Evolutionary conservation across 257 asterid species (phyloP).

Genomic region (Solanum pennellii): DNA sequence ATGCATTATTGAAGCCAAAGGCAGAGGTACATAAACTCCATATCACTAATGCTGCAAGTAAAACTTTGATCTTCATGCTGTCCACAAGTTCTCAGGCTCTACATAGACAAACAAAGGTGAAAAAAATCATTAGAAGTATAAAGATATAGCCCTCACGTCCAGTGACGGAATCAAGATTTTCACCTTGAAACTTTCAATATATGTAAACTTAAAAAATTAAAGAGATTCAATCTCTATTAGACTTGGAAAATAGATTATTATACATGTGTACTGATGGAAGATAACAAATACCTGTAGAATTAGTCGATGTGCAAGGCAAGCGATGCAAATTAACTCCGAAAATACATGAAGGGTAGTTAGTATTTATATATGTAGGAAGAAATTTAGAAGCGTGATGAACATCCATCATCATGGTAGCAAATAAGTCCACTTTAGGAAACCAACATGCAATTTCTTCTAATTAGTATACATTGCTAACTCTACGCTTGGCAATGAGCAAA

Average conservation of each 20-base stretch:
- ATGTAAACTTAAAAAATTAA: not conserved
- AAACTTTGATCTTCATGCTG: not conserved
- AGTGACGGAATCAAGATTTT: not conserved
- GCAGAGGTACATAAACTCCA: not conserved
- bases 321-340: not conserved
- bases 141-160: not conserved
- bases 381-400: not conserved
- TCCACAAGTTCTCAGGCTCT: not conserved
- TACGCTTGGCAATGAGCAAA: not conserved
- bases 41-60: not conserved
- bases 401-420: not conserved
- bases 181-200: not conserved
- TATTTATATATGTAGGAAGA: not conserved
- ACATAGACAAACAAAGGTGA: not conserved
- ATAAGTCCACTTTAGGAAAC: not conserved
- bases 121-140: not conserved
- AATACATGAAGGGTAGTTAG: not conserved
- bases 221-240: not conserved
- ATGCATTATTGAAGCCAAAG: not conserved
- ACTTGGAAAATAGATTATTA: not conserved
- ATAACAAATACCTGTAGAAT: not conserved
- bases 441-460: not conserved
- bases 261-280: not conserved
- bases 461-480: not conserved
- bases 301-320: not conserved